Base-by-base conservation (phyloP, 352 stramenopile species). In the Pythium myriotylum region DNA sequence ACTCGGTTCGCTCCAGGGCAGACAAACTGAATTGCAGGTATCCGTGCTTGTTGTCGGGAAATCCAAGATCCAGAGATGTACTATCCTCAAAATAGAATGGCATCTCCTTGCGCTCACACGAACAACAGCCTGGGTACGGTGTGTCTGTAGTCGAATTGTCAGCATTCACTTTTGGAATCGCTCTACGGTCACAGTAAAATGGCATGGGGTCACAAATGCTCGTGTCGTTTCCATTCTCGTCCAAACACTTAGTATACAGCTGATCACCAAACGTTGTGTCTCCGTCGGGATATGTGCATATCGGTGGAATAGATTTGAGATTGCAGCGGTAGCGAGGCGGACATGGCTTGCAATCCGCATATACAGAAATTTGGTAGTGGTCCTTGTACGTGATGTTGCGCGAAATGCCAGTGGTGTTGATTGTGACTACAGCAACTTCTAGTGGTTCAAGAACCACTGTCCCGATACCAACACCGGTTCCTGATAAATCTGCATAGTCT, bases 311-410 rank as follows among this genome's bases (percentile, higher is more conserved):
- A 9, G 63, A 47, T 45, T 68, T 70, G 16, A 76, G 65, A 42
- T 95, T 72, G 70, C 96, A 98, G 29, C 84, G 75, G 72, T 98
- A 99, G 17, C 84, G 81, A 2, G 94, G 78, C 0, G 95, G 95
- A 68, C 96, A 99, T 22, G 96, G 96, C 57, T 96, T 98, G 71
- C 96, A 99, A 72, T 97, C 83, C 39, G 92, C 75, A 69, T 98
- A 99, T 0, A 98, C 82, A 0, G 86, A 91, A 35, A 99, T 81
- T 71, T 94, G 77, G 72, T 98, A 99, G 75, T 99, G 93, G 12
- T 96, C 89, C 26, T 89, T 89, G 77, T 99, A 99, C 3, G 96
- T 99, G 54, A 99, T 79, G 65, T 99, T 99, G 16, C 76, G 82
- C 14, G 78, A 73, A 12, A 99, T 61, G 6, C 74, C 65, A 5